Evolutionary conservation across 345 rosid species (phyloP).

Genomic region (Rhodamnia rubescens): DNA sequence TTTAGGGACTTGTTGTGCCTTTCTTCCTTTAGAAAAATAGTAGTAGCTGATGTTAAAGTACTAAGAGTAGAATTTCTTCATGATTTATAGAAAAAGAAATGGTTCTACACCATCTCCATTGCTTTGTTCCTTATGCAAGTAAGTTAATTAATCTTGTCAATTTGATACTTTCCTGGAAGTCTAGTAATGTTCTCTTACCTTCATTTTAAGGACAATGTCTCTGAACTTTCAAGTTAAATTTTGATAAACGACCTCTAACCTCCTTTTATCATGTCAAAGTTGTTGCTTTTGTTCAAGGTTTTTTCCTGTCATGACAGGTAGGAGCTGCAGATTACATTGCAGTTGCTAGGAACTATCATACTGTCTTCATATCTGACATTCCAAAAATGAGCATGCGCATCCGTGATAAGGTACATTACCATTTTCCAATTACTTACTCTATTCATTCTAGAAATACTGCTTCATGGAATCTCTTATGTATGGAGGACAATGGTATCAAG

Average conservation of each 20-base stretch:
- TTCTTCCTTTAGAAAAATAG: background rate
- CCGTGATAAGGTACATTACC: constrained; percentile 61
- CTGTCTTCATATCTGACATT: constrained; percentile 67
- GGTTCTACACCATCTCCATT: background rate
- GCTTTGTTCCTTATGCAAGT: background rate
- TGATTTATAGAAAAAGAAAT: background rate
- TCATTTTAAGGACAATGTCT: background rate
- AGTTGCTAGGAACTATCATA: constrained; percentile 65
- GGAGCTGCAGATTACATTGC: constrained; percentile 98
- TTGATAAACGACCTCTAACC: background rate
- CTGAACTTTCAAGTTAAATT: background rate
- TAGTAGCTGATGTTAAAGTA: background rate
- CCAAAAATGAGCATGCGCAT: constrained; percentile 79
- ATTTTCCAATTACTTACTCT: background rate
- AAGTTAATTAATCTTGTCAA: background rate
- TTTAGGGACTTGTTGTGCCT: background rate
- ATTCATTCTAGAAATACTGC: background rate
- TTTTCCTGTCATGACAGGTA: constrained; percentile 20
- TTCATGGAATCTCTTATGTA: background rate
- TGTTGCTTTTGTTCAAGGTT: background rate
- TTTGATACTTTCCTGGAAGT: background rate
- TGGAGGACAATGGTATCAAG: background rate
- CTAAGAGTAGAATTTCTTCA: background rate
- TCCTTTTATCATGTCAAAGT: background rate
- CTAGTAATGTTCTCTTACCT: background rate